These are phyloP conservation scores for Tetradesmus lagerheimii DNA, from an alignment of 139 green algal species.

Conservation along the genomic window DNA sequence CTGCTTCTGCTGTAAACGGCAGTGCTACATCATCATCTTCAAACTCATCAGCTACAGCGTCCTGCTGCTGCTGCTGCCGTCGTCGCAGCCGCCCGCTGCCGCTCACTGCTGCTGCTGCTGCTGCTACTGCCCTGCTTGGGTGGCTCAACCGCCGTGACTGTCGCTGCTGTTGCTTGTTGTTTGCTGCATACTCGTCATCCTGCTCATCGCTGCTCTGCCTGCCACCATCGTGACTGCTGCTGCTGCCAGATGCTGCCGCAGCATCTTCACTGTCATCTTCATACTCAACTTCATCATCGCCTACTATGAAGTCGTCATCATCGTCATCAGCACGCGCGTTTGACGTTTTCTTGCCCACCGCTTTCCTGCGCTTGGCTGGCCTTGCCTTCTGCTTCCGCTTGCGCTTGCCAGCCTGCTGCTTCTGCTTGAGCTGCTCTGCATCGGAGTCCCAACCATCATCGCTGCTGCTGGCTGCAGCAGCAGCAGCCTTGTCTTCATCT, in stretches of 20 bases:
- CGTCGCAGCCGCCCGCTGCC: not conserved
- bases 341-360: not conserved
- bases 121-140: not conserved
- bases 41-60: not conserved
- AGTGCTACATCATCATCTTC: not conserved
- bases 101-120: not conserved
- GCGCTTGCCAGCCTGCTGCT: not conserved
- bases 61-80: not conserved
- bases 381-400: not conserved
- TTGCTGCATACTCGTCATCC: not conserved
- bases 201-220: not conserved
- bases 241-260: constrained; percentile 5
- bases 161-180: not conserved
- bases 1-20: not conserved
- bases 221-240: not conserved
- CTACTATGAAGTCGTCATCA: not conserved
- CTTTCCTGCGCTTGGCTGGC: not conserved
- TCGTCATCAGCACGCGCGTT: not conserved
- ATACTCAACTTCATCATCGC: not conserved
- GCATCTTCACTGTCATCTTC: constrained; percentile 2
- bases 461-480: not conserved
- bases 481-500: not conserved
- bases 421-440: not conserved
- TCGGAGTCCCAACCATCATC: not conserved
- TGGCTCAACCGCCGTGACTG: not conserved